A percentile compares a stretch with the other conserved stretches of the same genome.
phyloP scores from a whole-genome alignment of 2,329 filamentous ascomycete genomes.

The Rutstroemia sp. region DNA sequence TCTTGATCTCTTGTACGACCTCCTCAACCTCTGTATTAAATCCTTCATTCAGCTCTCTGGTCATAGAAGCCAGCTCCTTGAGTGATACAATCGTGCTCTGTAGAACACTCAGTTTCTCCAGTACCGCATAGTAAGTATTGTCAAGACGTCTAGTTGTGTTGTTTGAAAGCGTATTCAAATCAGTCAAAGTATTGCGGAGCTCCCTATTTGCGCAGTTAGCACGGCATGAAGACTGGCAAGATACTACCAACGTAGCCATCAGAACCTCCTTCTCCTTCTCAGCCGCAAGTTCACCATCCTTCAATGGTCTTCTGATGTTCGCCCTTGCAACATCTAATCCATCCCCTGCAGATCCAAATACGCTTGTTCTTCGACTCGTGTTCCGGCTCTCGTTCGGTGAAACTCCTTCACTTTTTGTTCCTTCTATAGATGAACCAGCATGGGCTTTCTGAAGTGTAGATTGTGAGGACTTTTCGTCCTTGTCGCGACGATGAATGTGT shows the following conservation, averaged over 20 bases:
- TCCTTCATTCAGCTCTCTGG: conserved; percentile 46
- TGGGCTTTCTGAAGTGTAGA: conserved; percentile 15
- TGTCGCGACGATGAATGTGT: conserved; percentile 29
- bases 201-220: conserved; percentile 33
- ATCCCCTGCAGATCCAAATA: conserved; percentile 27
- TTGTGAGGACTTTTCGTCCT: conserved; percentile 27
- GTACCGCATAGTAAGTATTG: conserved; percentile 64
- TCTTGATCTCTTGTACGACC: conserved; percentile 50
- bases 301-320: conserved; percentile 20
- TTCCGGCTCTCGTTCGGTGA: conserved; percentile 38
- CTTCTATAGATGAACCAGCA: conserved; percentile 4
- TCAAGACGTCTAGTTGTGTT: conserved; percentile 60
- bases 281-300: conserved; percentile 34
- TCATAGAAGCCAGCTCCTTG: conserved; percentile 57
- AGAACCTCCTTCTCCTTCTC: conserved; percentile 36
- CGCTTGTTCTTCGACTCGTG: conserved; percentile 37
- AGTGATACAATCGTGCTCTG: conserved; percentile 57
- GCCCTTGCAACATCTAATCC: conserved; percentile 6
- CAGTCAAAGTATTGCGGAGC: conserved; percentile 43
- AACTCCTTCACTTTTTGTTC: conserved; percentile 32
- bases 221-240: neutral
- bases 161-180: conserved; percentile 53
- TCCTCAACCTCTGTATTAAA: conserved; percentile 55
- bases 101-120: conserved; percentile 59
- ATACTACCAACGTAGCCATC: conserved; percentile 35